Evolutionary conservation across 257 asterid genomes (phyloP), one percentile per base, ranked within the genome.

Genomic region (Thymus mandschuricus): DNA sequence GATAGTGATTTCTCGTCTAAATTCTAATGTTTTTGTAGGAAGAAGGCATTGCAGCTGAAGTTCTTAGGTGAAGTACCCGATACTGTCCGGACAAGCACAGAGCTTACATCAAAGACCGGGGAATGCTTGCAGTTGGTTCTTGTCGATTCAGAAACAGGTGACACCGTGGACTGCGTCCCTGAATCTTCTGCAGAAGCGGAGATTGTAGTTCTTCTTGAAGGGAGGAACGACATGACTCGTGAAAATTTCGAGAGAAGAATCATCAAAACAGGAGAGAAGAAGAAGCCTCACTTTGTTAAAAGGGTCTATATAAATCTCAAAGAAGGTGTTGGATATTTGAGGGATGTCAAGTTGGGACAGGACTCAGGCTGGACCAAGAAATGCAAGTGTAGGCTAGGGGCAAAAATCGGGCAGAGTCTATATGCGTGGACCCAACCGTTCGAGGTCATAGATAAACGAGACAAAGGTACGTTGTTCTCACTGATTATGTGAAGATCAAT

Each of bases 301-400:
- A 51, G 74, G 63, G 41, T 66, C 8, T 41, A 64, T 10, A 28
- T 80, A 43, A 8, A 4, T 70, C 82, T 84, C 27, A 10, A 74
- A 52, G 62, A 71, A 41, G 95, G 89, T 12, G 57, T 77, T 8
- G 84, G 81, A 10, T 0, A 27, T 65, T 68, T 84, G 62, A 27
- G 12, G 13, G 60, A 70, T 66, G 65, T 64, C 60, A 86, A 77
- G 76, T 70, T 88, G 71, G 81, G 78, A 57, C 82, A 86, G 7
- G 79, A 34, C 63, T 0, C 66, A 2, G 41, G 0, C 5, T 84
- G 87, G 87, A 82, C 44, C 74, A 83, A 65, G 76, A 33, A 21
- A 46, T 76, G 68, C 55, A 31, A 12, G 63, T 84, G 86, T 85
- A 66, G 82, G 74, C 81, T 88, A 10, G 90, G 88, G 66, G 92